A percentile compares a stretch with the other conserved stretches of the same genome.
phyloP scores from a whole-genome alignment of 768 basidiomycete species.

The Lyophyllum decastes region DNA sequence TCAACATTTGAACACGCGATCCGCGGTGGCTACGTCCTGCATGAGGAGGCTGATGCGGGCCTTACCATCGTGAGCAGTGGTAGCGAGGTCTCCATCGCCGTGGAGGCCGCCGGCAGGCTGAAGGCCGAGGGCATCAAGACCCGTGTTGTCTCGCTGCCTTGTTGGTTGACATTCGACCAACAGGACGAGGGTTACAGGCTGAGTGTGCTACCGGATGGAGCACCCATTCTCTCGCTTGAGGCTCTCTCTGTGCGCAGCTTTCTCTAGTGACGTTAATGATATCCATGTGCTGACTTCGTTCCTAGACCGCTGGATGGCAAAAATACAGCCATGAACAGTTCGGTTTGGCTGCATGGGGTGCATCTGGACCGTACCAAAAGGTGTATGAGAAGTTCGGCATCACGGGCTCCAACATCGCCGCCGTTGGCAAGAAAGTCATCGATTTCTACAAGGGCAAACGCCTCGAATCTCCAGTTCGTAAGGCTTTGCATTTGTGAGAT shows the following conservation, averaged over 20 bases:
- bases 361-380: slow-evolving; percentile 87
- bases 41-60: slow-evolving; percentile 79
- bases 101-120: slow-evolving; percentile 85
- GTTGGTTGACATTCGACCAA: slow-evolving; percentile 85
- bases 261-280: slow-evolving; percentile 5
- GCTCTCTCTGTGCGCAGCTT: slow-evolving; percentile 53
- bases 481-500: slow-evolving; percentile 54
- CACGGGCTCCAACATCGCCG: slow-evolving; percentile 78
- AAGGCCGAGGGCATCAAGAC: slow-evolving; percentile 76
- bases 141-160: slow-evolving; percentile 86
- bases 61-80: slow-evolving; percentile 89
- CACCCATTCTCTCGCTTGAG: slow-evolving; percentile 88
- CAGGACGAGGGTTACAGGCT: slow-evolving; percentile 81
- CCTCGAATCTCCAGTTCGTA: slow-evolving; percentile 74
- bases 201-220: slow-evolving; percentile 84
- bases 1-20: slow-evolving; percentile 83
- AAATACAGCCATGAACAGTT: slow-evolving; percentile 91
- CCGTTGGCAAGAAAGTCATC: slow-evolving; percentile 82
- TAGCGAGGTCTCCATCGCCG: slow-evolving; percentile 84
- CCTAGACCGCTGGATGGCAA: slow-evolving; percentile 77
- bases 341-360: slow-evolving; percentile 77
- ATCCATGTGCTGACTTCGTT: slow-evolving; percentile 13
- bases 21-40: slow-evolving; percentile 88
- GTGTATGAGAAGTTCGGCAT: slow-evolving; percentile 92
- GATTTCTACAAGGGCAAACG: slow-evolving; percentile 82